Conservation (phyloP, 148 eudicot species). For the Spergularia marina region DNA sequence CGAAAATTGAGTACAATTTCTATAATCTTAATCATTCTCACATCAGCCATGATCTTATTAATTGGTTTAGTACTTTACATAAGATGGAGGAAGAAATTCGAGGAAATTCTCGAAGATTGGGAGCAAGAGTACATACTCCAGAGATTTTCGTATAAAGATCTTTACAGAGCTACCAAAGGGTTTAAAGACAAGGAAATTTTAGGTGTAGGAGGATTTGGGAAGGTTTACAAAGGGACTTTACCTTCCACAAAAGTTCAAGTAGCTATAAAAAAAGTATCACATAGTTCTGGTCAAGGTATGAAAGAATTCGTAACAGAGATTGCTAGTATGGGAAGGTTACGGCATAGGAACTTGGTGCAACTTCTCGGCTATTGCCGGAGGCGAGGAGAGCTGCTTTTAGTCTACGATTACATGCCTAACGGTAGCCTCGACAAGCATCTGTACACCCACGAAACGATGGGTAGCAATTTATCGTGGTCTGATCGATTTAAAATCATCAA, state of each 20-base stretch:
- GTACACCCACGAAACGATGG: not conserved
- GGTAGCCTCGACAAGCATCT: constrained; percentile 42
- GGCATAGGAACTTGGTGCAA: constrained; percentile 44
- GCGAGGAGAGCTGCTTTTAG: constrained; percentile 36
- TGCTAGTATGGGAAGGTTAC: constrained; percentile 36
- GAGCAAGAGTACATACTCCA: constrained; percentile 46
- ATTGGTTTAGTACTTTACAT: constrained; percentile 17
- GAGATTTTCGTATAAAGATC: constrained; percentile 43
- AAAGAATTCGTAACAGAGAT: constrained; percentile 41
- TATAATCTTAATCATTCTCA: constrained; percentile 23
- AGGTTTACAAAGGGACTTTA: constrained; percentile 40
- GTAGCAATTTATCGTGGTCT: constrained; percentile 29
- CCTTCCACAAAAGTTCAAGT: constrained; percentile 29
- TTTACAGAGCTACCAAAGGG: constrained; percentile 51
- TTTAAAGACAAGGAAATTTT: constrained; percentile 41
- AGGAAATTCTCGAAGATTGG: constrained; percentile 53
- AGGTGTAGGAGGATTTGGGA: constrained; percentile 43
- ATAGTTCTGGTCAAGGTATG: constrained; percentile 43
- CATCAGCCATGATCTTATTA: constrained; percentile 6
- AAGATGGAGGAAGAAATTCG: constrained; percentile 43
- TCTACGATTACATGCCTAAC: constrained; percentile 47
- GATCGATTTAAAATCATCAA: constrained; percentile 33
- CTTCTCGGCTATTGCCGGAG: constrained; percentile 46
- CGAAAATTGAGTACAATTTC: not conserved
- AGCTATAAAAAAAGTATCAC: constrained; percentile 40